Evolutionary conservation across 176 grass and related monocot genomes (phyloP).

Genomic region (Hordeum marinum): DNA sequence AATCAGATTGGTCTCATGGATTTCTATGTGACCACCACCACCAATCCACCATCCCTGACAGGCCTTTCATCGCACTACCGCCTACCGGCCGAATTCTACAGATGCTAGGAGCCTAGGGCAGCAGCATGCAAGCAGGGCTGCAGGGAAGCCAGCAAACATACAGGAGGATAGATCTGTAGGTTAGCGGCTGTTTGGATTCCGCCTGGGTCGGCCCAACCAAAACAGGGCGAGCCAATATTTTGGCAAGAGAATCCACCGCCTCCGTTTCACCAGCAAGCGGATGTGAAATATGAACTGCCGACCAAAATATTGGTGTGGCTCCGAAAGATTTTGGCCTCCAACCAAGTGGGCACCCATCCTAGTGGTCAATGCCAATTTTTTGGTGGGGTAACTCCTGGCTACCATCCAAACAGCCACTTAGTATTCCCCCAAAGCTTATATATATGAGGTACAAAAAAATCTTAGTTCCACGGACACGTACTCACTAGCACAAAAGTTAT

Average conservation of each 20-base stretch:
- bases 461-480: neutral
- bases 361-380: neutral
- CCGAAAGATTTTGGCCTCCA: neutral
- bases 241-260: neutral
- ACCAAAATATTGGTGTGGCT: neutral
- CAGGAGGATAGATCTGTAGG: neutral
- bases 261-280: neutral
- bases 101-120: neutral
- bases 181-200: neutral
- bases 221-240: neutral
- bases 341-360: neutral
- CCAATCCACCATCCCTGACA: neutral
- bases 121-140: neutral
- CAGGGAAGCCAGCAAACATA: neutral
- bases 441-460: neutral
- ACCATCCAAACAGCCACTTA: neutral
- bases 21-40: neutral
- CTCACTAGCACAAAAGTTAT: neutral
- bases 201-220: neutral
- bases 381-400: neutral
- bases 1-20: neutral
- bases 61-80: neutral
- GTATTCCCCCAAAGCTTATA: neutral
- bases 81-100: neutral
- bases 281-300: neutral